Evolutionary conservation across 169 alveolate genomes (phyloP).

Genomic region (Eimeria mitis): DNA sequence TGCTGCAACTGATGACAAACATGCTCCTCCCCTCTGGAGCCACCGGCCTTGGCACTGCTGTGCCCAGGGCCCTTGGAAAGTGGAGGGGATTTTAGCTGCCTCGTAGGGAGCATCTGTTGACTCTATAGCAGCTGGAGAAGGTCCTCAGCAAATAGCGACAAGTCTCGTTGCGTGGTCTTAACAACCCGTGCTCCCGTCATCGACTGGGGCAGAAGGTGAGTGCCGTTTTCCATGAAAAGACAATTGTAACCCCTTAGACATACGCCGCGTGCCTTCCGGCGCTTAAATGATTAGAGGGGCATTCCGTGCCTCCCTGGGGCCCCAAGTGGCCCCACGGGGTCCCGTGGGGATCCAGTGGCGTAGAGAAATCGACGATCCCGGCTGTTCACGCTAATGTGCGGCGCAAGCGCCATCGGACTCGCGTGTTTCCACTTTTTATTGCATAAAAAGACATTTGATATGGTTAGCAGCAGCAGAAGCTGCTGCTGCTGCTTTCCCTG

Average conservation of each 20-base stretch:
- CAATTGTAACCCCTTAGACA: not conserved
- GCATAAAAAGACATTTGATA: not conserved
- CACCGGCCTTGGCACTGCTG: not conserved
- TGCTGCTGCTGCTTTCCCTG: not conserved
- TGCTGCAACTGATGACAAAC: not conserved
- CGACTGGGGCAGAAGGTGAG: not conserved
- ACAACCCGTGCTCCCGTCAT: not conserved
- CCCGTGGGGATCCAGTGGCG: conserved; percentile 23
- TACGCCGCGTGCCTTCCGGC: not conserved
- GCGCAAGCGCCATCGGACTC: not conserved
- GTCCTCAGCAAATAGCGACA: not conserved
- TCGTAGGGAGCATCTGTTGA: not conserved
- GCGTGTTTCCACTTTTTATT: not conserved
- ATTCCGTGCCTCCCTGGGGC: not conserved
- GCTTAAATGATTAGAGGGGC: not conserved
- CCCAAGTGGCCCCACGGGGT: conserved; percentile 24
- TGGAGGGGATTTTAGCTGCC: not conserved
- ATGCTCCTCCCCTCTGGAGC: not conserved
- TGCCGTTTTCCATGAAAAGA: not conserved
- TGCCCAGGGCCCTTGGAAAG: not conserved
- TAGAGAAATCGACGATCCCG: not conserved
- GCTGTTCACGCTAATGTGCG: not conserved
- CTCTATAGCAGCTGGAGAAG: not conserved
- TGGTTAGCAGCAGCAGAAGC: not conserved
- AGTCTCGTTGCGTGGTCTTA: not conserved